Evolutionary conservation across 768 basidiomycete genomes (phyloP).

Genomic region (Kwoniella sp.): DNA sequence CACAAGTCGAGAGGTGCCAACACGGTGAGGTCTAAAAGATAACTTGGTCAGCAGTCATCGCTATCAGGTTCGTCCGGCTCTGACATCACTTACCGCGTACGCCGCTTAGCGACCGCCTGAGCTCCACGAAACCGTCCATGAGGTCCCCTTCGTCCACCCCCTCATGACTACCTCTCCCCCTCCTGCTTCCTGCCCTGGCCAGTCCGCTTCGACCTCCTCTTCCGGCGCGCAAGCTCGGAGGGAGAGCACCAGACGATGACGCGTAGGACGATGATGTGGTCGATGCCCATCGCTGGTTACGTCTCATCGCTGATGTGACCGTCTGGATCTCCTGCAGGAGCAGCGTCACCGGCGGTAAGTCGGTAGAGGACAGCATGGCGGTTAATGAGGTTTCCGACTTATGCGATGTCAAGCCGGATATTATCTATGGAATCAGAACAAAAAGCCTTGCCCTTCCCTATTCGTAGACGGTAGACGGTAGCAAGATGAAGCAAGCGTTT

Average conservation of each 20-base stretch:
- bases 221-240: constrained; percentile 32
- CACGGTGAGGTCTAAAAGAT: constrained; percentile 35
- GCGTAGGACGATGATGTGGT: constrained; percentile 44
- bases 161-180: constrained; percentile 59
- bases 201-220: constrained; percentile 11
- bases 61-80: not conserved
- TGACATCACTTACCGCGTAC: constrained; percentile 63
- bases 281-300: constrained; percentile 95
- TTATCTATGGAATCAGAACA: no score
- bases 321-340: constrained; percentile 86
- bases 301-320: constrained; percentile 92
- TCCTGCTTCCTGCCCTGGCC: constrained; percentile 11
- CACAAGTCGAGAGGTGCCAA: constrained; percentile 61
- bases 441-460: no score
- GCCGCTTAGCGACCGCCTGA: constrained; percentile 73
- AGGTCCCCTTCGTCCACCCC: constrained; percentile 76
- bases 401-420: not conserved
- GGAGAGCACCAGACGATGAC: constrained; percentile 28
- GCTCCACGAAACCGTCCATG: constrained; percentile 84
- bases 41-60: not conserved
- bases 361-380: constrained; percentile 21
- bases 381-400: not conserved
- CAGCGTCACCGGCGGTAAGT: constrained; percentile 57
- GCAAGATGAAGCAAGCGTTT: no score
- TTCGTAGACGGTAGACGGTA: no score